Conservation (phyloP, 371 early-diverging fungal genomes). For the Mucor saturninus region DNA sequence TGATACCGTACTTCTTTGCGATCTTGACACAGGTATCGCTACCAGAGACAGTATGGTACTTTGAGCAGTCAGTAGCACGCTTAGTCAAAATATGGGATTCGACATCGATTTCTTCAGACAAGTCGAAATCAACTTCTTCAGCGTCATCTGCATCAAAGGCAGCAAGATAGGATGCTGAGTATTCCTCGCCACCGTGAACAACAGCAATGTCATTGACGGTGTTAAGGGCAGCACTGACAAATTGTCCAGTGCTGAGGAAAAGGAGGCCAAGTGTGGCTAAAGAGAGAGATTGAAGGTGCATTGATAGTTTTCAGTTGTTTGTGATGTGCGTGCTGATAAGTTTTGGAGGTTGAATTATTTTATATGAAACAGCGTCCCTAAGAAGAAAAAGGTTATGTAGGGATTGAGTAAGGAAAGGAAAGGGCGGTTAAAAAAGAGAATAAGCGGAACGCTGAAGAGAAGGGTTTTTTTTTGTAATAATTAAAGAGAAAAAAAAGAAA, state of each 20-base stretch:
- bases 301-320: slow-evolving; percentile 3
- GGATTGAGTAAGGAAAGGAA: slow-evolving; percentile 2
- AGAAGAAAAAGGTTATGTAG: slow-evolving; percentile 14
- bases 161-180: slow-evolving; percentile 27
- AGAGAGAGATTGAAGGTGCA: slow-evolving; percentile 32
- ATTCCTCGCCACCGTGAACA: slow-evolving; percentile 11
- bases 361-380: neutral
- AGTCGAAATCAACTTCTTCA: slow-evolving; percentile 34
- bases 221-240: slow-evolving; percentile 10
- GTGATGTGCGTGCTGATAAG: neutral
- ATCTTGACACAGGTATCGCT: slow-evolving; percentile 44
- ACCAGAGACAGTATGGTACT: slow-evolving; percentile 34
- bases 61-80: slow-evolving; percentile 23
- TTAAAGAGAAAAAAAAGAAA: slow-evolving; percentile 12
- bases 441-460: slow-evolving; percentile 1
- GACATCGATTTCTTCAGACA: slow-evolving; percentile 29
- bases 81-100: slow-evolving; percentile 13
- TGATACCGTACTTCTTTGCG: slow-evolving; percentile 39
- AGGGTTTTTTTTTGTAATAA: slow-evolving; percentile 12
- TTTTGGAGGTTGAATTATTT: slow-evolving; percentile 4
- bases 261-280: slow-evolving; percentile 32
- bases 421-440: slow-evolving; percentile 5
- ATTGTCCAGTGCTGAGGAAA: slow-evolving; percentile 23
- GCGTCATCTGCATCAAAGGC: slow-evolving; percentile 28
- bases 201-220: slow-evolving; percentile 10